A percentile compares a stretch with the other conserved stretches of the same genome.
phyloP scores from a whole-genome alignment of 768 basidiomycete species.

The Trametes cingulata region DNA sequence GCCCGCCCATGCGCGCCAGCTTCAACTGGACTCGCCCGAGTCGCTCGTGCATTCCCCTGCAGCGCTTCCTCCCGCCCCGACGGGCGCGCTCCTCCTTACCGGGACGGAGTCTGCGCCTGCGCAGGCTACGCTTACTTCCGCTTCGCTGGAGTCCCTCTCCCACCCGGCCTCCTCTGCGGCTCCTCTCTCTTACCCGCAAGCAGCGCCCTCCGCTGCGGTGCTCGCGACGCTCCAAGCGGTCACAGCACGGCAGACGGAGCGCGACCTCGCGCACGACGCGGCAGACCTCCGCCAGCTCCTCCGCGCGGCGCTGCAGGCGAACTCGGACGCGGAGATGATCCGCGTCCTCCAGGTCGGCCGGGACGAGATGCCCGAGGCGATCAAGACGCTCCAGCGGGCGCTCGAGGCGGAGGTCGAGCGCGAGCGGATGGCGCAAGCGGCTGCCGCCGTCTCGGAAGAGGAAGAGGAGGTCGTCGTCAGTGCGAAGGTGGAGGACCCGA shows the following conservation, averaged over 20 bases:
- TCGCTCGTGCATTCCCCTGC: neutral
- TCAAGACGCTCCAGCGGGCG: constrained; percentile 75
- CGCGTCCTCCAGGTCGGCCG: constrained; percentile 59
- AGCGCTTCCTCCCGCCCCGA: neutral
- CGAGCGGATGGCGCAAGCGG: constrained; percentile 16
- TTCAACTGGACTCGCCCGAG: constrained; percentile 2
- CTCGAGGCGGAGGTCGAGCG: constrained; percentile 49
- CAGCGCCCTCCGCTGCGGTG: neutral
- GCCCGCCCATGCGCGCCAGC: constrained; percentile 7
- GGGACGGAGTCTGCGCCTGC: constrained; percentile 4
- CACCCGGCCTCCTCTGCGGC: neutral
- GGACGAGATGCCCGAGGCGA: constrained; percentile 77
- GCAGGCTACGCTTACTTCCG: neutral
- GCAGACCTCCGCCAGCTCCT: constrained; percentile 60
- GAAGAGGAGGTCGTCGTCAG: constrained; percentile 3
- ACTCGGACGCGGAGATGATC: constrained; percentile 65
- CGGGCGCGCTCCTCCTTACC: constrained; percentile 17
- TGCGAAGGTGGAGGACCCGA: neutral
- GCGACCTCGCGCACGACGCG: constrained; percentile 54
- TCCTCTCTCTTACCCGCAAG: no score
- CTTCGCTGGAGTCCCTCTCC: no score
- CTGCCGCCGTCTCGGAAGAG: constrained; percentile 17
- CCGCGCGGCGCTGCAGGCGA: constrained; percentile 54
- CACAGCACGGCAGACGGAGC: constrained; percentile 42
- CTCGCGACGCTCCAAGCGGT: constrained; percentile 25